Base-by-base conservation (phyloP, 164 flowering plant species). In the Nymphaea colorata region DNA sequence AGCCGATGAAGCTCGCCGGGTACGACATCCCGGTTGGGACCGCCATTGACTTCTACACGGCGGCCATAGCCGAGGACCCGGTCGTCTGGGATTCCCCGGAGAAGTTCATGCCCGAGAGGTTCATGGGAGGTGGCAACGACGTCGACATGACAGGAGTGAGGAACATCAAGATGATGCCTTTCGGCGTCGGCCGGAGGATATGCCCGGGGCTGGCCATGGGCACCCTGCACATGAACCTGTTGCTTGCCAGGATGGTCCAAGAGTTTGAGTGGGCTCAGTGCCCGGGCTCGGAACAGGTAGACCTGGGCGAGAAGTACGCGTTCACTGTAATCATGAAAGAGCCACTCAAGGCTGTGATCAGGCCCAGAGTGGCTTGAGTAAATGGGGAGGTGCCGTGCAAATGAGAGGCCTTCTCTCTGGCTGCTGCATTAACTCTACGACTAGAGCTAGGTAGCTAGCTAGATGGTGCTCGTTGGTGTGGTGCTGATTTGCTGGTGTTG, bases 261-360 rank as follows among this genome's bases (percentile, higher is more conserved):
- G 86, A 84, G 3, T 89, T 83, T 68, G 77, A 80, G 71, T 93
- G 98, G 98, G 55, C 83, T 8, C 82, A 96, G 5, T 74, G 75
- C 14, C 82, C 85, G 5, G 85, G 59, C 11, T 61, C 64, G 41
- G 53, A 72, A 64, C 86, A 86, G 41, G 93, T 94, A 47, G 93
- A 91, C 80, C 90, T 88, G 67, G 80, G 84, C 0, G 98, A 91
- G 82, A 87, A 93, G 0, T 93, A 82, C 71, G 97, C 96, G 17
- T 89, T 89, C 43, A 91, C 98, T 16, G 86, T 93, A 17, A 91
- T 91, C 15, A 91, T 93, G 98, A 93, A 91, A 80, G 78, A 87
- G 47, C 84, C 97, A 43, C 89, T 93, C 63, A 84, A 84, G 70
- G 96, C 97, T 3, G 71, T 78, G 5, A 83, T 90, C 61, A 65